A percentile compares a stretch with the other conserved stretches of the same genome.
phyloP scores from a whole-genome alignment of 176 grass and related monocot species.

The Bonia amplexicaulis region DNA sequence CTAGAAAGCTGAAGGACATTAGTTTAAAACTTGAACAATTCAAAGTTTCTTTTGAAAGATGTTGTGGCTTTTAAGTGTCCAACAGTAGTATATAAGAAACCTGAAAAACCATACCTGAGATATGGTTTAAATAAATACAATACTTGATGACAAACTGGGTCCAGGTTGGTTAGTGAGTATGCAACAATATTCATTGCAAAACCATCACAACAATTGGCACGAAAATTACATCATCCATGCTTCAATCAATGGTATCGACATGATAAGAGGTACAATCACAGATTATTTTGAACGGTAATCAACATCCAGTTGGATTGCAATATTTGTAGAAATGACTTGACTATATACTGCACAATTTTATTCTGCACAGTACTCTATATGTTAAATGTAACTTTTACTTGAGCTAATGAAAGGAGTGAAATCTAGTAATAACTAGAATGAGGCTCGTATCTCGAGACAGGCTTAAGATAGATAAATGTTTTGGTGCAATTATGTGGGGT shows the following conservation, averaged over 20 bases:
- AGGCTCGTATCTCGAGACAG: background rate
- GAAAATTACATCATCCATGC: background rate
- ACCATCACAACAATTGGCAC: background rate
- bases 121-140: background rate
- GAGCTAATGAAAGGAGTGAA: background rate
- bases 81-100: background rate
- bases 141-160: background rate
- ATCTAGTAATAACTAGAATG: background rate
- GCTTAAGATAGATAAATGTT: background rate
- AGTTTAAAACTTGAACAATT: background rate
- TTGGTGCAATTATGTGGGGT: background rate
- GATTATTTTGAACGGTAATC: background rate
- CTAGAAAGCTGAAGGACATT: background rate
- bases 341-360: background rate
- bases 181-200: background rate
- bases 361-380: background rate
- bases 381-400: background rate
- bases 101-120: background rate
- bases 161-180: background rate
- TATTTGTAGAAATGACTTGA: background rate
- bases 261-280: background rate
- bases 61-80: background rate
- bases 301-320: background rate
- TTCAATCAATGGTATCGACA: background rate
- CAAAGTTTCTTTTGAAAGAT: background rate